These are phyloP conservation scores for Hypoxylon sp. DNA, from an alignment of 2,329 filamentous ascomycete genomes.

Conservation along the genomic window DNA sequence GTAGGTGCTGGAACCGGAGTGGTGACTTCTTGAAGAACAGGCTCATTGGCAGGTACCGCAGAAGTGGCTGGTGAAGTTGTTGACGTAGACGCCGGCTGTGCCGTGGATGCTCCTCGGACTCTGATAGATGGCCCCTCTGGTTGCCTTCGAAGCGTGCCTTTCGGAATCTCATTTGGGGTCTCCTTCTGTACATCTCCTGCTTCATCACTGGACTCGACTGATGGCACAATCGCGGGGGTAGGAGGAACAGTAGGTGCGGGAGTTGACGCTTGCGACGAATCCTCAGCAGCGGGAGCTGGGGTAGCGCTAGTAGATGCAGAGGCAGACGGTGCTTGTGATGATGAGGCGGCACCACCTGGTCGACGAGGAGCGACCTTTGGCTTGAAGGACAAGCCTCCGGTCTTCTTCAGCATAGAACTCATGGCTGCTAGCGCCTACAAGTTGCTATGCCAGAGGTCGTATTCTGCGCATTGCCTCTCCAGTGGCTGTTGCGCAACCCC, in stretches of 20 bases:
- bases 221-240: constrained; percentile 14
- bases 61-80: constrained; percentile 21
- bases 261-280: constrained; percentile 41
- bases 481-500: background rate
- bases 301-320: constrained; percentile 43
- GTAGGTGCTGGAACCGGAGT: constrained; percentile 11
- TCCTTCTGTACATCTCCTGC: constrained; percentile 11
- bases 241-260: constrained; percentile 40
- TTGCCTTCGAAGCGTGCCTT: constrained; percentile 5
- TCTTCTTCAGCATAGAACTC: constrained; percentile 77
- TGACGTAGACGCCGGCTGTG: constrained; percentile 21
- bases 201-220: constrained; percentile 34
- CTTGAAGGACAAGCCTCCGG: constrained; percentile 73
- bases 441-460: constrained; percentile 32
- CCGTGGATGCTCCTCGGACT: constrained; percentile 6
- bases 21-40: constrained; percentile 12
- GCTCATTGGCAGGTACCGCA: constrained; percentile 14
- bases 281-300: constrained; percentile 44
- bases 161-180: constrained; percentile 10
- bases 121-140: constrained; percentile 11
- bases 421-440: constrained; percentile 55
- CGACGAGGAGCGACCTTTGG: constrained; percentile 71
- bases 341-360: constrained; percentile 58
- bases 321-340: constrained; percentile 42
- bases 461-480: constrained; percentile 29